Conservation (phyloP, 768 basidiomycete genomes). For the Asterophora lycoperdoides region DNA sequence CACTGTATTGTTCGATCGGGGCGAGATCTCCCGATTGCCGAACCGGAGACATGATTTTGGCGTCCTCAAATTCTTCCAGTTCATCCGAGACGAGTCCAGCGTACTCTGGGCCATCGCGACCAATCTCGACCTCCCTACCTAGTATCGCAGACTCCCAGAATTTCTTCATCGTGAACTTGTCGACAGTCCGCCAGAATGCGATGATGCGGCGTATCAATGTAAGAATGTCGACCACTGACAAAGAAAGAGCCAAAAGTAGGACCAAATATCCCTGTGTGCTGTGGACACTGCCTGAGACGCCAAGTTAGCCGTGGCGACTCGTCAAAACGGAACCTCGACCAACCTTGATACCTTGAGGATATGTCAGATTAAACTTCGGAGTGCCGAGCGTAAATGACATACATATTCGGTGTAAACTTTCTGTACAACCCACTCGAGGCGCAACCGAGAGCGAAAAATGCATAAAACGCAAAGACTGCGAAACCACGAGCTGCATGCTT, state of each 20-base stretch:
- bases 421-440: conserved; percentile 66
- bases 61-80: conserved; percentile 48
- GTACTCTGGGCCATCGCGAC: conserved; percentile 45
- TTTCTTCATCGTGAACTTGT: conserved; percentile 39
- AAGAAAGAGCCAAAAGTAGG: conserved; percentile 32
- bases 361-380: conserved; percentile 16
- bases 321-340: conserved; percentile 16
- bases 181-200: conserved; percentile 40
- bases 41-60: conserved; percentile 30
- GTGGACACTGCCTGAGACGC: conserved; percentile 46
- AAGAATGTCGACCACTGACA: conserved; percentile 50
- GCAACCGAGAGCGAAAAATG: conserved; percentile 57
- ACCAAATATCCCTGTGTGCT: conserved; percentile 54
- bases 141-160: conserved; percentile 60
- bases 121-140: conserved; percentile 34
- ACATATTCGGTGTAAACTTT: conserved; percentile 83
- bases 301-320: neutral
- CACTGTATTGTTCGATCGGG: conserved; percentile 27
- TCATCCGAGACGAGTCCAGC: conserved; percentile 53
- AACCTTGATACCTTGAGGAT: conserved; percentile 60
- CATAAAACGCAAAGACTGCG: conserved; percentile 60
- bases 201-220: conserved; percentile 47
- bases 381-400: conserved; percentile 29
- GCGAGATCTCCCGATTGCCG: conserved; percentile 28
- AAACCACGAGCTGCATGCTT: conserved; percentile 62